Evolutionary conservation across 495 filamentous ascomycete species (phyloP).

Genomic region (Aspergillus egyptiacus): DNA sequence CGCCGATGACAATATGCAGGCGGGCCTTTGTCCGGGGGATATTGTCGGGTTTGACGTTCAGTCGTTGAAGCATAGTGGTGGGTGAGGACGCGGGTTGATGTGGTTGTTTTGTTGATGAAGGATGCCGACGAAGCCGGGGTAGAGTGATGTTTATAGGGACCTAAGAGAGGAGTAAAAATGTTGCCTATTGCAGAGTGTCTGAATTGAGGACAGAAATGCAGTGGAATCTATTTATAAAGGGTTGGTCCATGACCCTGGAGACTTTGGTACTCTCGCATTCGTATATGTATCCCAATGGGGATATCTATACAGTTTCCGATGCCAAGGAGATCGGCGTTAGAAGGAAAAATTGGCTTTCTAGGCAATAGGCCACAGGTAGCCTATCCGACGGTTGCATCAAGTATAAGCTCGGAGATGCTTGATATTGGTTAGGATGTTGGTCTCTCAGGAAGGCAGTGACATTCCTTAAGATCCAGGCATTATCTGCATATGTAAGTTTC

Average conservation of each 20-base stretch:
- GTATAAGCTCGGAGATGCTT: too few relatives aligned
- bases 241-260: too few relatives aligned
- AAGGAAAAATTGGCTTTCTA: background rate
- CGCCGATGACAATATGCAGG: constrained; percentile 19
- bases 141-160: background rate
- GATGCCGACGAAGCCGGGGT: background rate
- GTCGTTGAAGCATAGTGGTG: background rate
- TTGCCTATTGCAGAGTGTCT: background rate
- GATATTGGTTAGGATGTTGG: too few relatives aligned
- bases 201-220: background rate
- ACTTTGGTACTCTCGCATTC: too few relatives aligned
- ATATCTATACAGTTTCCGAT: background rate
- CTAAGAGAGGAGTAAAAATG: background rate
- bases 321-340: background rate
- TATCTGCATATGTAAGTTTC: too few relatives aligned
- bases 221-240: background rate
- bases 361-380: background rate
- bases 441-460: too few relatives aligned
- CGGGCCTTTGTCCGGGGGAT: constrained; percentile 8
- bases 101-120: background rate
- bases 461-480: too few relatives aligned
- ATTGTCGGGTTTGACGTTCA: background rate
- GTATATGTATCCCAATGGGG: background rate
- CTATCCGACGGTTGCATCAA: too few relatives aligned
- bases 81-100: background rate